Evolutionary conservation across 129 eudicot species (phyloP), one percentile per base, ranked within the genome.

Genomic region (Helichrysum umbraculigerum): DNA sequence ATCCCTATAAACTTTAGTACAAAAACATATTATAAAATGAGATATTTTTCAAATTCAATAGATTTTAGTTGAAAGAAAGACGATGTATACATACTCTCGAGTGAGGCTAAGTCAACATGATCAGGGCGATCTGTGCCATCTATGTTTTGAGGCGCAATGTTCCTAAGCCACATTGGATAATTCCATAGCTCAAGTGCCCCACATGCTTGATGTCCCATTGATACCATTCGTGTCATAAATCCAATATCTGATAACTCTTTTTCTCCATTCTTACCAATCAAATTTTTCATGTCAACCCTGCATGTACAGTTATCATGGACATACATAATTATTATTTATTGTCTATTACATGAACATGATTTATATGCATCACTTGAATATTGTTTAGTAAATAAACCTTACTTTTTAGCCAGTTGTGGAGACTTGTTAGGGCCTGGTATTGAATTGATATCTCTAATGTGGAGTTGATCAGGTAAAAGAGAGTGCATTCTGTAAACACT

Each of bases 141-240:
- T 0, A 50, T 35, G 21, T 86, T 84, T 73, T 88, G 90, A 4
- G 81, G 72, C 66, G 77, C 74, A 54, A 88, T 34, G 12, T 84
- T 77, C 66, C 90, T 71, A 34, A 88, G 82, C 85, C 83, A 88
- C 59, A 33, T 1, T 1, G 94, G 91, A 79, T 86, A 88, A 28
- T 88, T 88, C 91, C 88, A 86, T 12, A 88, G 81, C 62, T 86
- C 88, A 76, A 88, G 90, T 0, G 90, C 94, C 0, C 94, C 88
- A 63, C 90, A 73, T 14, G 88, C 84, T 86, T 86, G 94, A 85
- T 88, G 94, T 21, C 94, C 90, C 94, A 88, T 88, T 57, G 94
- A 88, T 44, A 86, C 90, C 85, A 88, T 84, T 68, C 58, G 85
- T 76, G 72, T 86, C 7, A 74, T 60, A 33, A 86, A 82, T 44